A percentile compares a stretch with the other conserved stretches of the same genome.
phyloP scores from a whole-genome alignment of 2,329 filamentous ascomycete genomes.

The Nemania diffusa region DNA sequence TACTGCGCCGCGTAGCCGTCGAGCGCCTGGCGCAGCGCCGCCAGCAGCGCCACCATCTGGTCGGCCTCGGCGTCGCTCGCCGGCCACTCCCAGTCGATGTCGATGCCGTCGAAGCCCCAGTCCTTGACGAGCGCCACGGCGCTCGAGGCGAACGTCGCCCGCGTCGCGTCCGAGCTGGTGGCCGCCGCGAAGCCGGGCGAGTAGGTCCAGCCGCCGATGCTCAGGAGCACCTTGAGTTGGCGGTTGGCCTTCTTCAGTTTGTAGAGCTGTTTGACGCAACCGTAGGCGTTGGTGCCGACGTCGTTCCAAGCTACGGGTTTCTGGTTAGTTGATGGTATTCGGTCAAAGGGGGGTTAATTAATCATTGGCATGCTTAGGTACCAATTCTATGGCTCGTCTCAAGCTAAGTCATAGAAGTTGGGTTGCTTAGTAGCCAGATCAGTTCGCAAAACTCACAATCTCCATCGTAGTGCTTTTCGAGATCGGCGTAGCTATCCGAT shows the following conservation, averaged over 20 bases:
- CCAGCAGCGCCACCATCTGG: slow-evolving; percentile 58
- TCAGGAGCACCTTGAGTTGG: slow-evolving; percentile 79
- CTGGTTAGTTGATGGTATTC: slow-evolving; percentile 32
- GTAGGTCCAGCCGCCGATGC: slow-evolving; percentile 88
- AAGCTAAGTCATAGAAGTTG: not conserved
- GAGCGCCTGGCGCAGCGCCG: slow-evolving; percentile 58
- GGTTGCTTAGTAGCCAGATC: not conserved
- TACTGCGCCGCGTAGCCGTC: slow-evolving; percentile 59
- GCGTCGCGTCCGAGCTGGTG: slow-evolving; percentile 69
- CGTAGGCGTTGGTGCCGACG: slow-evolving; percentile 77
- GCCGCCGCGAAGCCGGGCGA: slow-evolving; percentile 78
- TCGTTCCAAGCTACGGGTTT: slow-evolving; percentile 65
- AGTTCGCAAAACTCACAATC: slow-evolving; percentile 63
- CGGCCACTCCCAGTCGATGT: slow-evolving; percentile 56
- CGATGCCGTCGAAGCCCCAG: slow-evolving; percentile 66
- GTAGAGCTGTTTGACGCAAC: slow-evolving; percentile 82
- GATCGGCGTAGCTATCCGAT: slow-evolving; percentile 75
- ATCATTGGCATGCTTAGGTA: not conserved
- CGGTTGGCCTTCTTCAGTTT: slow-evolving; percentile 81
- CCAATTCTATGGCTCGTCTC: not conserved
- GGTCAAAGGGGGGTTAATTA: not conserved
- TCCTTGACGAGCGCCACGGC: slow-evolving; percentile 78
- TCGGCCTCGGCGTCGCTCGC: slow-evolving; percentile 53
- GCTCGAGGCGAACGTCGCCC: slow-evolving; percentile 73
- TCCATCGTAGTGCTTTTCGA: slow-evolving; percentile 75